Percentiles rank a stretch among this genome's conserved stretches.
phyloP scores from a whole-genome alignment of 352 stramenopile genomes.

The Blastocystis sp. region DNA sequence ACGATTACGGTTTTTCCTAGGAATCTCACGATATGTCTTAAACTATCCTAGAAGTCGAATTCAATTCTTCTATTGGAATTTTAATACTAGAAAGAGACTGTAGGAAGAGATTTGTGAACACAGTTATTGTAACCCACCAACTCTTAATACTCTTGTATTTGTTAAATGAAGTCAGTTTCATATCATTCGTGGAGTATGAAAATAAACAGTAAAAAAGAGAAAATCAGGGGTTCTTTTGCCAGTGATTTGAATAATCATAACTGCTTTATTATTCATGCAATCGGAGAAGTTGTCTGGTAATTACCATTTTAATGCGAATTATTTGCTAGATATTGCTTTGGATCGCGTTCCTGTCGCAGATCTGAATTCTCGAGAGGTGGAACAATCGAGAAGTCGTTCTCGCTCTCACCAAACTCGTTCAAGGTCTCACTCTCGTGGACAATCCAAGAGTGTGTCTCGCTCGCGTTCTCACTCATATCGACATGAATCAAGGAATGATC shows the following conservation, averaged over 20 bases:
- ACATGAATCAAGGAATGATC: neutral
- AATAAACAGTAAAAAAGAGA: too few relatives aligned
- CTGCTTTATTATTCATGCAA: too few relatives aligned
- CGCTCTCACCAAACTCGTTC: neutral
- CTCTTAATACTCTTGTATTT: neutral
- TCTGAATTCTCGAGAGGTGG: neutral
- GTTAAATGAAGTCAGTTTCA: neutral
- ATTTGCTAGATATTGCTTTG: neutral
- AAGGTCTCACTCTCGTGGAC: neutral
- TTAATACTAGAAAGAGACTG: too few relatives aligned
- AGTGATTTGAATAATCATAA: too few relatives aligned
- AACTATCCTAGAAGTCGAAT: too few relatives aligned
- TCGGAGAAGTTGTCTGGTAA: slow-evolving; percentile 9
- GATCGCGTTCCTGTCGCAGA: neutral
- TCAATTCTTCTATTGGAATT: too few relatives aligned
- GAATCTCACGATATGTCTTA: too few relatives aligned
- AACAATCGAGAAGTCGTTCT: neutral
- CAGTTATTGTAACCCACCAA: too few relatives aligned
- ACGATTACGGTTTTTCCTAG: neutral
- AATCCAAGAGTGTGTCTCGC: neutral
- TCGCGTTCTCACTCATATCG: neutral
- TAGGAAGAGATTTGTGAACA: too few relatives aligned
- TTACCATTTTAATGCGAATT: neutral
- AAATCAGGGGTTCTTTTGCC: too few relatives aligned
- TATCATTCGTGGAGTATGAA: too few relatives aligned